A percentile compares a stretch with the other conserved stretches of the same genome.
Conservation (phyloP, 1,284 basidiomycete species). For the Ganoderma lucidum region DNA sequence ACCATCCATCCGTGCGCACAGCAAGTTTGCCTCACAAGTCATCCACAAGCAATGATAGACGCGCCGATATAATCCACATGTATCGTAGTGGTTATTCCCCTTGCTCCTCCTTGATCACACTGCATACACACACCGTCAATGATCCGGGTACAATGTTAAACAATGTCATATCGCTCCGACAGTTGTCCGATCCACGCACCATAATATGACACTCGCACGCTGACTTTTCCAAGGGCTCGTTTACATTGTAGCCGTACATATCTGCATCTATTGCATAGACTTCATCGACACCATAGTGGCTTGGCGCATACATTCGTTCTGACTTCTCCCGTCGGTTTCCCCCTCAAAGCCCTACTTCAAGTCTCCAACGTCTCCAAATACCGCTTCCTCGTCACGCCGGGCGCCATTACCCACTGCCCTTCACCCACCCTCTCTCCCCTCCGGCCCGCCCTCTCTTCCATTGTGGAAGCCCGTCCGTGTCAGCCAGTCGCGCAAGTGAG, state of each 20-base stretch:
- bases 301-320: not conserved
- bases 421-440: slow-evolving; percentile 63
- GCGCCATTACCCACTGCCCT: slow-evolving; percentile 78
- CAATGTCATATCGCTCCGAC: not conserved
- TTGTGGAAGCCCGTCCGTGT: slow-evolving; percentile 77
- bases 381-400: slow-evolving; percentile 75
- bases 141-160: not conserved
- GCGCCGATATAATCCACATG: not conserved
- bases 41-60: slow-evolving; percentile 28
- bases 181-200: not conserved
- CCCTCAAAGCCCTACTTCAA: slow-evolving; percentile 42
- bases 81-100: not conserved
- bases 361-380: slow-evolving; percentile 81
- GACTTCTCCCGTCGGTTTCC: not conserved
- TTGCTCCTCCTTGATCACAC: not conserved
- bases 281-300: not conserved
- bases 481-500: slow-evolving; percentile 90
- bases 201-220: not conserved
- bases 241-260: not conserved
- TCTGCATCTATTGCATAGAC: not conserved
- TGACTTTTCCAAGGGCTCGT: not conserved
- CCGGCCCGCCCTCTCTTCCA: slow-evolving; percentile 78
- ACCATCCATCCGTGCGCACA: slow-evolving; percentile 63
- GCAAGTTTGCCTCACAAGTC: slow-evolving; percentile 59
- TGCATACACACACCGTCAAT: not conserved